phyloP scores from a whole-genome alignment of 352 stramenopile genomes.

The Phytophthora niederhauseri region DNA sequence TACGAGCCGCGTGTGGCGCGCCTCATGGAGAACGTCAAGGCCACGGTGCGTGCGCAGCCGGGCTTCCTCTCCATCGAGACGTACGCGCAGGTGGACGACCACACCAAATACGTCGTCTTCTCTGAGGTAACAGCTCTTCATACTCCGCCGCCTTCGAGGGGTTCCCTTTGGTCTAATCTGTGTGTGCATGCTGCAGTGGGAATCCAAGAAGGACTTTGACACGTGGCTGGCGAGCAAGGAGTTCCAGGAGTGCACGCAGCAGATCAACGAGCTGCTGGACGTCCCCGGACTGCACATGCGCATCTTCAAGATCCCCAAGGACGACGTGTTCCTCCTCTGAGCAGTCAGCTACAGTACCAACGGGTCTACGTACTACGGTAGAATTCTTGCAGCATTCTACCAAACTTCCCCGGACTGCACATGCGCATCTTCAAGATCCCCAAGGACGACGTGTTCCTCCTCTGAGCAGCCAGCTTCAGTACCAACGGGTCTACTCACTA shows the following conservation, averaged over 20 bases:
- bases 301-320: constrained; percentile 78
- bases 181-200: constrained; percentile 49
- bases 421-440: constrained; percentile 82
- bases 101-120: constrained; percentile 91
- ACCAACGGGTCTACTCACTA: no score
- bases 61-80: constrained; percentile 82
- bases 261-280: constrained; percentile 89
- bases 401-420: constrained; percentile 58
- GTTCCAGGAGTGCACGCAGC: constrained; percentile 75
- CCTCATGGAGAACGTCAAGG: constrained; percentile 90
- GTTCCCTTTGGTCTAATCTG: neutral
- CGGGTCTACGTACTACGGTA: neutral
- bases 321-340: constrained; percentile 88
- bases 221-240: constrained; percentile 76
- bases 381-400: neutral
- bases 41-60: constrained; percentile 75
- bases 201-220: constrained; percentile 83
- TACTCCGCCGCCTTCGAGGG: neutral
- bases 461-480: constrained; percentile 44
- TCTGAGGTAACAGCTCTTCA: constrained; percentile 60
- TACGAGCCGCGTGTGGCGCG: constrained; percentile 83
- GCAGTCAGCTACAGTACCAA: neutral
- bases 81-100: constrained; percentile 74
- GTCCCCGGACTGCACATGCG: constrained; percentile 82
- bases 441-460: constrained; percentile 85